Percentiles rank a stretch among this genome's conserved stretches.
phyloP scores from a whole-genome alignment of 106 monocot genomes.

The Allium fistulosum region DNA sequence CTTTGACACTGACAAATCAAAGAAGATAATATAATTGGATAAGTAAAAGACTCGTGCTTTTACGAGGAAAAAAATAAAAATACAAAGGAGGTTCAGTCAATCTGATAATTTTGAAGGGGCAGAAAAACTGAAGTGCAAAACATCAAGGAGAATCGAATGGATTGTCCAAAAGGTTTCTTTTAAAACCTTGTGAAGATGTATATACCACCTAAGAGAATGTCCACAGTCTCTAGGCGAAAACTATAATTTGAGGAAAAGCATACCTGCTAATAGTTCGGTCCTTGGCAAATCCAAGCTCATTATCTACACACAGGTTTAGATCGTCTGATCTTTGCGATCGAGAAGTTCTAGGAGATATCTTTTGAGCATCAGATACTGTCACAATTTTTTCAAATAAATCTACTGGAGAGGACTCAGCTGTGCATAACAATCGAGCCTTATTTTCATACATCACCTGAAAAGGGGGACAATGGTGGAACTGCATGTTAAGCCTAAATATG shows the following conservation, averaged over 20 bases:
- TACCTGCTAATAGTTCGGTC: constrained; percentile 96
- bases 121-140: no score
- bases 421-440: constrained; percentile 59
- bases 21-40: no score
- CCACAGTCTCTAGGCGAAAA: background rate
- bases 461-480: background rate
- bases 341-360: constrained; percentile 73
- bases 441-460: constrained; percentile 95
- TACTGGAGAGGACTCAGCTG: constrained; percentile 56
- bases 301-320: constrained; percentile 83
- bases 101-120: no score
- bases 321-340: constrained; percentile 60
- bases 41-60: no score
- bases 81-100: no score
- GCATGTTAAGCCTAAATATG: background rate
- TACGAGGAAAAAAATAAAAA: no score
- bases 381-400: constrained; percentile 70
- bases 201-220: no score
- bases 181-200: no score
- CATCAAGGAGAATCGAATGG: no score
- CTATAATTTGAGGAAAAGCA: background rate
- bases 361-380: constrained; percentile 68
- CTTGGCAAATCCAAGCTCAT: constrained; percentile 90
- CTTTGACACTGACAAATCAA: no score
- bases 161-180: no score